phyloP scores from a whole-genome alignment of 768 basidiomycete species.

The Russula vinacea region DNA sequence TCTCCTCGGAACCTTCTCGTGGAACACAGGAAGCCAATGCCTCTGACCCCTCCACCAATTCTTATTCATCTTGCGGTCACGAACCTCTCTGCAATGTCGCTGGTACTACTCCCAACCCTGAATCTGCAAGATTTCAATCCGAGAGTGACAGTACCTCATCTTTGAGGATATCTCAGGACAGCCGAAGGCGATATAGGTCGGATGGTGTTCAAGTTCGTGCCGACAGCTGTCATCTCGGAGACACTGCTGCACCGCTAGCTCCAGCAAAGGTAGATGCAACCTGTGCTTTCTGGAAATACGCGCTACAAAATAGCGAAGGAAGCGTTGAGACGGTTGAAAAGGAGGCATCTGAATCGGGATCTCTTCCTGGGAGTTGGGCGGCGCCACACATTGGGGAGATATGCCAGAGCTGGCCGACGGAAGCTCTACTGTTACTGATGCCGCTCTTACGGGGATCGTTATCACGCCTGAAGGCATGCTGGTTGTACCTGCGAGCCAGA shows the following conservation, averaged over 20 bases:
- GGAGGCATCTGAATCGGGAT: background rate
- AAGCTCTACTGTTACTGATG: background rate
- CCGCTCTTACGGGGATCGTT: constrained; percentile 9
- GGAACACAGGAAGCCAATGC: background rate
- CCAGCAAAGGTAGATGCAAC: constrained; percentile 5
- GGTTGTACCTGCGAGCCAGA: constrained; percentile 23
- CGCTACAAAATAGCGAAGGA: background rate
- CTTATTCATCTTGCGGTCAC: background rate
- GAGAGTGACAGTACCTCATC: background rate
- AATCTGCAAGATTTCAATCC: background rate
- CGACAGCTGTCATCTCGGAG: constrained; percentile 1
- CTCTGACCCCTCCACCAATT: background rate
- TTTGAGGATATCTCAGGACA: background rate
- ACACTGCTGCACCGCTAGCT: background rate
- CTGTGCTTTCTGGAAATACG: constrained; percentile 8
- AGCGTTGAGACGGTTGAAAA: background rate
- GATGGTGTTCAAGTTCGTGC: constrained; percentile 16
- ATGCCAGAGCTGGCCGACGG: background rate
- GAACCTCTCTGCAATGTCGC: background rate
- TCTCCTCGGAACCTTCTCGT: background rate
- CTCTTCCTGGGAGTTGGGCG: background rate
- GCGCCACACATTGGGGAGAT: background rate
- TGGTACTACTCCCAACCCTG: too few species aligned
- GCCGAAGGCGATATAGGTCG: constrained; percentile 17
- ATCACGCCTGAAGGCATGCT: constrained; percentile 9